Conservation (phyloP, 164 flowering plant species). For the Aristolochia fimbriata region DNA sequence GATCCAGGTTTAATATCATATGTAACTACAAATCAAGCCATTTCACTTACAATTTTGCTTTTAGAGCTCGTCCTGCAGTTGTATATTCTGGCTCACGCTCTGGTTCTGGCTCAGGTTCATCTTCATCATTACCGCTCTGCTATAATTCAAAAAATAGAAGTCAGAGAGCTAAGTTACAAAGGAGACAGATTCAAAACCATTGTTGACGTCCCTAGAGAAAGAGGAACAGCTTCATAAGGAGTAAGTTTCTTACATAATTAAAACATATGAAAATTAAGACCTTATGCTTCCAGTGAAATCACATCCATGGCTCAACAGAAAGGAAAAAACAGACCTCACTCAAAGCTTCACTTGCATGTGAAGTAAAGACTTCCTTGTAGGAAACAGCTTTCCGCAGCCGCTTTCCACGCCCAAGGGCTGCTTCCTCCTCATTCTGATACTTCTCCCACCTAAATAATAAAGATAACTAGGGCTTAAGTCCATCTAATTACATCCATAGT, state of each 20-base stretch:
- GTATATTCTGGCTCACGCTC: conserved; percentile 78
- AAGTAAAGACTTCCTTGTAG: conserved; percentile 77
- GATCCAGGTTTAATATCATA: no score
- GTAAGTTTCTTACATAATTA: not conserved
- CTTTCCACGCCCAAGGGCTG: conserved; percentile 97
- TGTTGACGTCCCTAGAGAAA: not conserved
- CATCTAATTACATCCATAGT: not conserved
- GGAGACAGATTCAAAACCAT: no score
- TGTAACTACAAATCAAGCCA: no score
- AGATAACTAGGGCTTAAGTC: not conserved
- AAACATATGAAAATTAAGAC: not conserved
- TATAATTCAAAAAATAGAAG: conserved; percentile 10
- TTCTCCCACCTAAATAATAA: conserved; percentile 76
- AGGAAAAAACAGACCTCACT: conserved; percentile 48
- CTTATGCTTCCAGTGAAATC: no score
- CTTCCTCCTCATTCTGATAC: conserved; percentile 91
- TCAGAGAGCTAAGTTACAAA: not conserved
- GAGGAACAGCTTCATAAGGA: not conserved
- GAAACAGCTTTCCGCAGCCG: conserved; percentile 91
- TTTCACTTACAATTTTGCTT: conserved; percentile 70
- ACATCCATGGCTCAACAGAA: not conserved
- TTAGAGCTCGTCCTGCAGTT: conserved; percentile 84
- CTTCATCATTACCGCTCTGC: conserved; percentile 80
- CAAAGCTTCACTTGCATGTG: conserved; percentile 46
- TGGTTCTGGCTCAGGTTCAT: conserved; percentile 28